Base-by-base conservation (phyloP, 2,329 filamentous ascomycete species). In the Xylariaceae sp. region DNA sequence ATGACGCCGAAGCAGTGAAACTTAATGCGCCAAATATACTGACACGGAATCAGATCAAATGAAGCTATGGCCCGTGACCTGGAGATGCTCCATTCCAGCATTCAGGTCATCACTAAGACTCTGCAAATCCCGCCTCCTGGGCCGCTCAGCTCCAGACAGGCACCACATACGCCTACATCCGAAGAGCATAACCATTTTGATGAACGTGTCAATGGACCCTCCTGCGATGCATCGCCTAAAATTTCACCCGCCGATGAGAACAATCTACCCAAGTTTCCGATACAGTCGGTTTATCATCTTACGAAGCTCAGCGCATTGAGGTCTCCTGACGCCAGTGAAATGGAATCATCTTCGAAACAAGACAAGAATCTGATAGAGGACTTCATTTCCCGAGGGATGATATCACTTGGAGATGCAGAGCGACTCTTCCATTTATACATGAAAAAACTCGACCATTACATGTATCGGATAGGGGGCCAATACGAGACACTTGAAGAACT, bases 361-460 rank as follows among this genome's bases (percentile, higher is more conserved):
- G 21, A 36, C 11, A 32, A 27, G 19, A 16, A 38, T 34, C 20
- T 37, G 16, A 40, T 52, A 20, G 64, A 70, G 37, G 70, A 72
- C 42, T 71, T 73, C 35, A 70, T 73, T 16, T 66, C 68, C 0
- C 61, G 64, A 17, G 75, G 75, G 0, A 50, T 67, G 6, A 58
- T 79, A 2, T 65, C 71, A 1, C 42, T 74, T 3, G 64, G 67
- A 3, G 74, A 77, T 46, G 76, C 76, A 0, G 69, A 78, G 37
- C 68, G 75, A 36, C 59, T 79, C 0, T 79, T 77, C 52, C 60
- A 65, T 3, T 65, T 76, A 10, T 79, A 76, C 51, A 71, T 69
- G 37, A 67, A 73, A 37, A 71, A 69, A 0, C 69, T 78, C 45
- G 75, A 77, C 50, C 67, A 71, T 40, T 68, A 73, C 42, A 65